Evolutionary conservation across 2,329 filamentous ascomycete species (phyloP), one percentile per base, ranked within the genome.

Genomic region (Clonostachys sp.): DNA sequence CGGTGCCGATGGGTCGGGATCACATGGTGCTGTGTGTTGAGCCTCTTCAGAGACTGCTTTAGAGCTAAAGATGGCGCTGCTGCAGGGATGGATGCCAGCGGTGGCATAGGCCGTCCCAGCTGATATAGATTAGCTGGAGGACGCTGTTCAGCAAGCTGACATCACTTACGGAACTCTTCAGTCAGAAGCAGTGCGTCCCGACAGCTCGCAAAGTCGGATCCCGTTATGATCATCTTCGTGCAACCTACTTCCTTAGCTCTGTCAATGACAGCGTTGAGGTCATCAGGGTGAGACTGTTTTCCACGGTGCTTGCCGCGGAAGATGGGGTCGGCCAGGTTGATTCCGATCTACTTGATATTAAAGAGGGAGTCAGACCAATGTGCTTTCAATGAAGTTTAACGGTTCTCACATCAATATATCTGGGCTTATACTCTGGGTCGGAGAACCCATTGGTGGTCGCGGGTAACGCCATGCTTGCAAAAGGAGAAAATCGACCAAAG

Each of bases 291-390:
- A 24, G 74, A 70, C 55, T 88, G 77, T 51, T 84, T 91, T 59
- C 89, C 89, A 61, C 95, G 86, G 62, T 97, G 95, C 40, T 80
- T 69, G 45, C 94, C 94, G 42, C 82, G 80, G 66, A 92, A 99
- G 50, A 96, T 89, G 45, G 89, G 88, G 61, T 99, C 94, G 46
- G 91, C 88, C 47, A 99, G 80, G 66, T 99, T 99, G 75, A 99
- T 96, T 49, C 92, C 94, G 60, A 99, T 86, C 82, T 86, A 61
- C 52, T 57, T 35, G 54, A 53, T 36, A 36, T n/a, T 2, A 30
- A 45, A 34, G 42, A 24, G 44, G 51, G 20, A 43, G 44, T 45
- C 42, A 50, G 42, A 48, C 45, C 12, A 5, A 24, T 7, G 16
- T 12, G 33, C n/a, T n/a, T 24, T 24, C 24, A 24, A 9, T 30